phyloP scores from a whole-genome alignment of 1,284 basidiomycete species.

The Cerioporus squamosus region DNA sequence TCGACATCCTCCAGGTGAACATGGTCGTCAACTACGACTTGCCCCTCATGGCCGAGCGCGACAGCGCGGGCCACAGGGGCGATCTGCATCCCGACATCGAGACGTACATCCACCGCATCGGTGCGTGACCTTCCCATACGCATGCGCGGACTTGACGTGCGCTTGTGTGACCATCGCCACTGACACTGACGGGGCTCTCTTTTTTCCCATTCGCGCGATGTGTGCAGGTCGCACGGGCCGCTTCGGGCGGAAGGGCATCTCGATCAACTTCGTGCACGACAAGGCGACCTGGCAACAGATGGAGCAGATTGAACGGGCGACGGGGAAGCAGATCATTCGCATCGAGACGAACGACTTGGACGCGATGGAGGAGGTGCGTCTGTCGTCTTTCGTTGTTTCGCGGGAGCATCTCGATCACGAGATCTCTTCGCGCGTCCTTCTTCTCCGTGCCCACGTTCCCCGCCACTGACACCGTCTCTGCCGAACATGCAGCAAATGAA shows the following conservation, averaged over 20 bases:
- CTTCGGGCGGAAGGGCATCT: slow-evolving; percentile 93
- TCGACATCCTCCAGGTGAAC: slow-evolving; percentile 99
- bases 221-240: slow-evolving; percentile 87
- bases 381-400: not conserved
- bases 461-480: not conserved
- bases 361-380: slow-evolving; percentile 83
- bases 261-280: slow-evolving; percentile 97
- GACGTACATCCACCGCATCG: slow-evolving; percentile 98
- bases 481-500: slow-evolving; percentile 65
- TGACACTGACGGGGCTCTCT: not conserved
- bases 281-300: slow-evolving; percentile 84
- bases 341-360: slow-evolving; percentile 88
- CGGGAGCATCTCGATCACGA: slow-evolving; percentile 10
- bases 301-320: slow-evolving; percentile 79
- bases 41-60: slow-evolving; percentile 80
- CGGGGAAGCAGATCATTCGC: slow-evolving; percentile 78
- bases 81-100: slow-evolving; percentile 85
- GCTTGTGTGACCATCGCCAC: not conserved
- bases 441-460: not conserved
- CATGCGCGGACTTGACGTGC: too few relatives aligned
- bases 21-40: slow-evolving; percentile 99
- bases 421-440: not conserved
- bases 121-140: slow-evolving; percentile 47
- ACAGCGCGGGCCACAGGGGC: slow-evolving; percentile 39
- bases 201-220: not conserved